Base-by-base conservation (phyloP, 2,329 filamentous ascomycete genomes). In the Paecilomyces sp. region DNA sequence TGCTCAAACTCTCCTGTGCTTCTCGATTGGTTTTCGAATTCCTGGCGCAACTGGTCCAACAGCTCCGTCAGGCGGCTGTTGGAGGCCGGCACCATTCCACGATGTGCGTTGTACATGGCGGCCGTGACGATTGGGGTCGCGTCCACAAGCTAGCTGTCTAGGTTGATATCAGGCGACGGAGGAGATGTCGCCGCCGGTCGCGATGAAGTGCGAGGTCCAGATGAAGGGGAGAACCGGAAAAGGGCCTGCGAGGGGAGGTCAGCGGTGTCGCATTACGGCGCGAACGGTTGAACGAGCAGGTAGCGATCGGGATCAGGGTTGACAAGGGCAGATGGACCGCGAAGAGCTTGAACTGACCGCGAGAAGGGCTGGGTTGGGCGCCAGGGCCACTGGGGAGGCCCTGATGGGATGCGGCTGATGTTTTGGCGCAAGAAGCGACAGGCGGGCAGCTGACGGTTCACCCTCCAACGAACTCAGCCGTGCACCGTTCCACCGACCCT, bases 1-100 rank as follows among this genome's bases (percentile, higher is more conserved):
- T 93, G 90, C 74, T 99, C 93, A 74, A 92, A 95, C 68, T 91
- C 90, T 73, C 91, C 91, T 65, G 87, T 89, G 67, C 90, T 87
- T 65, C 90, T 87, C 67, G 88, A 83, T 75, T 95, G 90, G 62
- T 83, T 88, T 66, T 97, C 93, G 68, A 97, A 97, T 77, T 99
- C 94, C 70, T 86, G 84, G 72, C 93, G 88, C 68, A 99, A 86
- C 74, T 92, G 89, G 60, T 97, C 93, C 71, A 99, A 83, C 64
- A 97, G 86, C 82, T 99, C 93, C 67, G 89, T 91, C 68, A 97
- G 82, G 67, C 94, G 91, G 67, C 80, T 83, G 78, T 82, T 84
- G 61, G 89, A 88, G 66, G 86, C 87, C 64, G 80, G 79, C 64
- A 87, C 88, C 84, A 95, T 89, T 75, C 88, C 89, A 73, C 91